Evolutionary conservation across 1,284 basidiomycete species (phyloP), one percentile per base, ranked within the genome.

Genomic region (Tilletiopsis washingtonensis): DNA sequence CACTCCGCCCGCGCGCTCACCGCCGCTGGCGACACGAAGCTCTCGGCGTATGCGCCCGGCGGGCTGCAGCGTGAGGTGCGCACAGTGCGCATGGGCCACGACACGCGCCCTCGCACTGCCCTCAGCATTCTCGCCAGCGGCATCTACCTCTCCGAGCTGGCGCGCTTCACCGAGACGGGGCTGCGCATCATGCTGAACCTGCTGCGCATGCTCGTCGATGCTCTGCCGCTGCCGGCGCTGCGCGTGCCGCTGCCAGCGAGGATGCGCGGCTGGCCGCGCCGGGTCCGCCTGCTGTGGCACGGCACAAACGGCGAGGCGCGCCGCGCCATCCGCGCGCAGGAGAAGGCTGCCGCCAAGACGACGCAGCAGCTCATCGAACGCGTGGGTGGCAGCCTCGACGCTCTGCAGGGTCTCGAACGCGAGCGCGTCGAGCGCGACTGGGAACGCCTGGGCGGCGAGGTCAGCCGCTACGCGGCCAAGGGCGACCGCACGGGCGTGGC

Each of bases 271-370:
- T 17, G 48, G 14, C 50, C 62, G n/a, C 56, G 66, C 7, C 38
- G 54, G 14, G 44, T 57, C 14, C 54, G 69, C 41, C 57, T 71
- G 12, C 49, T 62, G 24, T 71, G 69, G 69, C 69, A 71, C 44
- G 69, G 69, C 7, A 47, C 54, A 26, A 69, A 62, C 37, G 69
- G 69, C 34, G 69, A 71, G 43, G 49, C 39, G 12, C 27, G 49
- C 5, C 50, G 63, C n/a, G 47, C 47, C 7, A 43, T 41, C 23
- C 50, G 62, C 3, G 32, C 60, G 3, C 44, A 23, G 46, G 17
- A 50, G 49, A 40, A 21, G 37, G 14, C 26, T 19, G 25, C 38
- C 11, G 11, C 20, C 20, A 27, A 47, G 27, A 9, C 17, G 29
- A 40, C 9, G 29, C 29, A 9, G 29, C 29, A 34, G n/a, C n/a